Evolutionary conservation across 2,329 filamentous ascomycete genomes (phyloP).

Genomic region (Pseudophaeomoniella oleicola): DNA sequence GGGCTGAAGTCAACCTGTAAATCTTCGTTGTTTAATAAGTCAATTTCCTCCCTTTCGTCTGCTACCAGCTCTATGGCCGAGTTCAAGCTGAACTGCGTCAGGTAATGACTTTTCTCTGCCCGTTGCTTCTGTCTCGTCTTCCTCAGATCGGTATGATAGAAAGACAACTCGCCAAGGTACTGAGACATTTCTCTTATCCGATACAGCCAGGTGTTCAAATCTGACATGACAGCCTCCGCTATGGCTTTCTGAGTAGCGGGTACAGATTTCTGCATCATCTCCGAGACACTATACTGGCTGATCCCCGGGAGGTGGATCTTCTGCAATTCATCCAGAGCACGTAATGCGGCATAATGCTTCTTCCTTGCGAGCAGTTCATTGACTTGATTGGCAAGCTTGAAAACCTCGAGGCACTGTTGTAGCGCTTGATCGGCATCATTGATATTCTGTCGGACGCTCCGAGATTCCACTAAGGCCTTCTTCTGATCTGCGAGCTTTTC

Average conservation of each 20-base stretch:
- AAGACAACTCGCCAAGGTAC: conserved; percentile 87
- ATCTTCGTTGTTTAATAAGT: conserved; percentile 89
- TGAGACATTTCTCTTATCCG: conserved; percentile 91
- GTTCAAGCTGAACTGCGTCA: conserved; percentile 79
- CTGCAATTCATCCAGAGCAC: conserved; percentile 86
- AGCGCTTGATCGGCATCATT: conserved; percentile 81
- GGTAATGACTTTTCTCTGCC: conserved; percentile 57
- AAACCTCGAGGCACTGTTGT: conserved; percentile 79
- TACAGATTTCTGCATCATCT: conserved; percentile 90
- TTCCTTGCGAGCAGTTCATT: conserved; percentile 85
- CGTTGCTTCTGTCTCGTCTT: conserved; percentile 71
- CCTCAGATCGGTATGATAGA: conserved; percentile 87
- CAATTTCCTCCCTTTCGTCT: conserved; percentile 90
- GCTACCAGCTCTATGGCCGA: conserved; percentile 91
- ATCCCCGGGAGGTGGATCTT: conserved; percentile 93
- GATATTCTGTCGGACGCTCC: conserved; percentile 86
- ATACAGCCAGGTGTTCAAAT: conserved; percentile 93
- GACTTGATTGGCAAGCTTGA: conserved; percentile 84
- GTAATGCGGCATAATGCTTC: conserved; percentile 87
- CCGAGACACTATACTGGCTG: conserved; percentile 85
- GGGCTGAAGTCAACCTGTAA: conserved; percentile 89
- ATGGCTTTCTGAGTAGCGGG: conserved; percentile 85
- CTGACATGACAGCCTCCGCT: conserved; percentile 90
- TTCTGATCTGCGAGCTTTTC: conserved; percentile 92
- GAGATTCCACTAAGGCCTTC: conserved; percentile 81